Evolutionary conservation across 1,139 yeast species (phyloP).

Genomic region (Nakaseomyces nivariensis): DNA sequence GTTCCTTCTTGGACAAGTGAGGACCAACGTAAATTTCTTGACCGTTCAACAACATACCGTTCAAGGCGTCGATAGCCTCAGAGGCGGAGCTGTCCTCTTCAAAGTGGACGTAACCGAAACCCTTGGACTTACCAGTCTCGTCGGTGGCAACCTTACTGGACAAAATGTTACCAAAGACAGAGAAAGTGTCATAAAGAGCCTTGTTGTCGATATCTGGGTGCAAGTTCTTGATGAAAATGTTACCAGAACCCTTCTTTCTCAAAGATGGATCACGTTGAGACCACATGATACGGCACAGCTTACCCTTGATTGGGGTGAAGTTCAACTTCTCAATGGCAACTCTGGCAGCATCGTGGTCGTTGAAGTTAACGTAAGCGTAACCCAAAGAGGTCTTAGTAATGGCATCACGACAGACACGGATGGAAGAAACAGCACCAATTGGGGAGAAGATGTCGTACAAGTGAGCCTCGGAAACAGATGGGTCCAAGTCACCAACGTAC

Average conservation of each 20-base stretch:
- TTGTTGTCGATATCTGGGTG: conserved; percentile 98
- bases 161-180: conserved; percentile 91
- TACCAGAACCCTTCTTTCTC: conserved; percentile 94
- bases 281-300: conserved; percentile 99
- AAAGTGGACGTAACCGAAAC: conserved; percentile 97
- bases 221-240: conserved; percentile 95
- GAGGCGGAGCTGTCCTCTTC: conserved; percentile 89
- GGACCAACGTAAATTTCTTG: conserved; percentile 94
- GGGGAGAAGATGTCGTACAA: conserved; percentile 92
- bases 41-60: conserved; percentile 97
- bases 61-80: conserved; percentile 93
- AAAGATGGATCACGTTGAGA: conserved; percentile 97
- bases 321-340: conserved; percentile 92
- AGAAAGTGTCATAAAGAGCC: conserved; percentile 95
- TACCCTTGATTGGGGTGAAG: conserved; percentile 89
- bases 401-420: conserved; percentile 98
- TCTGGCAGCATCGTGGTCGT: conserved; percentile 82
- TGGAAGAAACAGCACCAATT: conserved; percentile 91
- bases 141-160: conserved; percentile 98
- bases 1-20: conserved; percentile 88
- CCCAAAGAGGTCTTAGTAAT: conserved; percentile 95
- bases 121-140: conserved; percentile 83
- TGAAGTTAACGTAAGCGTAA: conserved; percentile 96
- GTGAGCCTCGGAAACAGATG: conserved; percentile 86
- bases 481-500: conserved; percentile 96